Base-by-base conservation (phyloP, 371 early-diverging fungal species). In the Neoconidiobolus thromboides region DNA sequence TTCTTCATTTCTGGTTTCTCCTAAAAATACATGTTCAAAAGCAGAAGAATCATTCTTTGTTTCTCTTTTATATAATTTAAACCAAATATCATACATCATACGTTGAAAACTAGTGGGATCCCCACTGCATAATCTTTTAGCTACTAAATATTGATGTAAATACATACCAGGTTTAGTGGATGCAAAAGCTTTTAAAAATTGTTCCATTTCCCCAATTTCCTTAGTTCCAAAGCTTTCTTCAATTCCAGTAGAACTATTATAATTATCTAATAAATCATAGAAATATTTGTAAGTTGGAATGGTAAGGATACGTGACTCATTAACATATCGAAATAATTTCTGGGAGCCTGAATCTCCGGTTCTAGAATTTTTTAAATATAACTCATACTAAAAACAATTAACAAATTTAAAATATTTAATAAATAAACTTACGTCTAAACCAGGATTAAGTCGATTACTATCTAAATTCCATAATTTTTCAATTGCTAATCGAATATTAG, bases 21-120 rank as follows among this genome's bases (percentile, higher is more conserved):
- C 77, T 37, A 69, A 58, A 51, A 77, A 77, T 4, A 72, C 67
- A 59, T 77, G 77, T 60, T 77, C 73, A 59, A 77, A 77, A 0
- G 74, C 69, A 12, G 69, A 72, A 1, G 72, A 67, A 60, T 70
- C 70, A 46, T 46, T 52, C 15, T 14, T 9, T 0, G 56, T 52
- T 43, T 63, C 66, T 43, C 70, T 50, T 38, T 3, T 36, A 26
- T 66, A 66, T 39, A 65, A 38, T 37, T 62, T 63, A 61, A 77
- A 77, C 77, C 77, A 77, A 6, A 73, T 55, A 2, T 65, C 49
- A 12, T 67, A 44, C 54, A 76, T 48, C 55, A 61, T 6, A 26
- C 49, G 48, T 43, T 66, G 64, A 64, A 75, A 75, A 12, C 54
- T 62, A 9, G 6, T 39, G 2, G 53, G 43, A 48, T 63, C 62